Evolutionary conservation across 2,329 filamentous ascomycete genomes (phyloP), one percentile per base, ranked within the genome.

Genomic region (Sordariomycetes sp.): DNA sequence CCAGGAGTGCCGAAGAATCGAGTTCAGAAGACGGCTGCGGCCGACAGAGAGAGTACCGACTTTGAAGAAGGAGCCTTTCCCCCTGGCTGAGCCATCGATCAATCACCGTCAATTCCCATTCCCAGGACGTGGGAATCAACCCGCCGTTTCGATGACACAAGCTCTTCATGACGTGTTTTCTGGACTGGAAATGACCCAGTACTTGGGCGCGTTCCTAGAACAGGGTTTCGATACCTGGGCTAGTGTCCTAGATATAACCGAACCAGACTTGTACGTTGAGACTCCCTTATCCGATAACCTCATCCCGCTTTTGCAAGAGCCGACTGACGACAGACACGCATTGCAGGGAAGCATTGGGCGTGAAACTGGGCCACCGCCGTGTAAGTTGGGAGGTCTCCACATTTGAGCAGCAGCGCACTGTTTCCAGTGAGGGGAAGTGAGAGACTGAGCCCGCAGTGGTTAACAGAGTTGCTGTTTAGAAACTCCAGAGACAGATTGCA

Each of bases 141-240:
- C 12, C 45, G n/a, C 22, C 45, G 45, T 13, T 13, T 10, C 20
- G 45, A 74, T 74, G 72, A 81, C 77, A 77, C 72, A 72, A 62
- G 78, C 82, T 69, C 75, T 94, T 65, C 80, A 76, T 62, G 71
- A 76, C 42, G 79, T 85, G 62, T 83, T 92, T 67, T 78, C 81
- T 71, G 86, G 88, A 76, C 76, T 92, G 76, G 88, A 87, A 67
- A 78, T 94, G 69, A 76, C 81, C 72, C 86, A 90, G 71, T 92
- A 94, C 72, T 79, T 88, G 59, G 77, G 85, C 62, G 72, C 76
- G 58, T 88, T 94, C 64, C 68, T 89, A 51, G 82, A 88, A 56
- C 87, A 92, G 70, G 89, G 89, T 2, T 94, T 94, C 68, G 89
- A 94, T 68, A 83, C 84, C 12, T 92, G 89, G 89, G 86, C 90